Base-by-base conservation (phyloP, 371 early-diverging fungal genomes). In the Zychaea mexicana region DNA sequence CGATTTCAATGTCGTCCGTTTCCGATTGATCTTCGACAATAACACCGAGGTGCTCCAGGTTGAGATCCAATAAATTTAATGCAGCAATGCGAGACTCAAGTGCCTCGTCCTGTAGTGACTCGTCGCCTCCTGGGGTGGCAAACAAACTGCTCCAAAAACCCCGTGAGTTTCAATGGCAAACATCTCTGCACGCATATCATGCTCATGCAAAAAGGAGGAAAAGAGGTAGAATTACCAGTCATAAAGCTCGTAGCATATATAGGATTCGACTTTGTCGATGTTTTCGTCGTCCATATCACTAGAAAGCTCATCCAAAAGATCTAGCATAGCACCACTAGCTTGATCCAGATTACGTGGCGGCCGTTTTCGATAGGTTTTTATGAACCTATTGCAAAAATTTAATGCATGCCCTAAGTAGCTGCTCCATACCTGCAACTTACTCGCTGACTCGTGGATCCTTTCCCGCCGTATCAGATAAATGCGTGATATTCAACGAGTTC, bases 71-170 rank as follows among this genome's bases (percentile, higher is more conserved):
- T 38, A 88, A 62, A 53, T 88, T 88, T 13, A 90, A 68, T n/a
- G 91, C 91, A 2, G 88, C 89, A 36, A 89, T 87, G 36, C 87
- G 85, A 59, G 89, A 87, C 46, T 85, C 87, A 13, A 89, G 65
- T 45, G 83, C 85, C 62, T 88, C 88, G 47, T 89, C 91, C 32
- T 79, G 85, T 67, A 78, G 67, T 1, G 78, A 72, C 54, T 88
- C 91, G 63, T 86, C 85, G 4, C 76, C 72, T 31, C 59, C 60
- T 21, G 45, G 21, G 7, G 27, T 62, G 17, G 58, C 24, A 36
- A 67, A 62, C 12, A 58, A 57, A 12, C 58, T 67, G 55, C 19
- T 24, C 52, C 27, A 2, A 13, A 30, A 1, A n/a, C n/a, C n/a
- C n/a, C n/a, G n/a, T n/a, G n/a, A n/a, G n/a, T n/a, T n/a, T n/a